Percentiles rank a stretch among this genome's conserved stretches.
Evolutionary conservation across 805 yeast species (phyloP).

Genomic region (Saccharomycopsis babjevae): DNA sequence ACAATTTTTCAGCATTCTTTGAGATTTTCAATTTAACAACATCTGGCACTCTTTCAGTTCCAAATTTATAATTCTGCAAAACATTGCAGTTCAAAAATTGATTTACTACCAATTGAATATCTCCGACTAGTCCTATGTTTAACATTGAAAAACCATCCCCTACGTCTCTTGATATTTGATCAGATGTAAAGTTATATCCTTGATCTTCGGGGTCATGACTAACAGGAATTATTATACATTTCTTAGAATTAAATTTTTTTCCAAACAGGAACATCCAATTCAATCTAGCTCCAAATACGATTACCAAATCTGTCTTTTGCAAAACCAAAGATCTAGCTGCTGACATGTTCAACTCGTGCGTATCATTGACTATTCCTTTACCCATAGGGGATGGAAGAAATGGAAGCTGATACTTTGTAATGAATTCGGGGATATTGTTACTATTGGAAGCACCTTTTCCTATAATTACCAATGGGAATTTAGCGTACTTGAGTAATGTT

Average conservation of each 20-base stretch:
- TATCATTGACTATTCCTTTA: conserved; percentile 55
- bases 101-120: conserved; percentile 24
- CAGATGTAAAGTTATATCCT: conserved; percentile 27
- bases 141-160: conserved; percentile 6
- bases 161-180: conserved; percentile 29
- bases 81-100: conserved; percentile 14
- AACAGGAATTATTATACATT: conserved; percentile 48
- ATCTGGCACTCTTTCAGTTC: conserved; percentile 26
- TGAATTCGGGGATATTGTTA: conserved; percentile 30
- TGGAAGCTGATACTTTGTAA: conserved; percentile 35
- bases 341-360: conserved; percentile 37
- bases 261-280: conserved; percentile 72
- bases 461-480: conserved; percentile 43
- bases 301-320: conserved; percentile 44
- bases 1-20: conserved; percentile 27
- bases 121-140: conserved; percentile 44
- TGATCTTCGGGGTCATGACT: conserved; percentile 10
- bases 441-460: conserved; percentile 62
- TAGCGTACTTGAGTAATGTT: conserved; percentile 26
- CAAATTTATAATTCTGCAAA: conserved; percentile 19
- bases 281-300: conserved; percentile 55
- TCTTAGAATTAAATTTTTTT: conserved; percentile 31
- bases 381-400: conserved; percentile 76
- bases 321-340: conserved; percentile 58
- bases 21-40: conserved; percentile 24